Evolutionary conservation across 164 flowering plant genomes (phyloP).

Genomic region (Vitis vinifera): DNA sequence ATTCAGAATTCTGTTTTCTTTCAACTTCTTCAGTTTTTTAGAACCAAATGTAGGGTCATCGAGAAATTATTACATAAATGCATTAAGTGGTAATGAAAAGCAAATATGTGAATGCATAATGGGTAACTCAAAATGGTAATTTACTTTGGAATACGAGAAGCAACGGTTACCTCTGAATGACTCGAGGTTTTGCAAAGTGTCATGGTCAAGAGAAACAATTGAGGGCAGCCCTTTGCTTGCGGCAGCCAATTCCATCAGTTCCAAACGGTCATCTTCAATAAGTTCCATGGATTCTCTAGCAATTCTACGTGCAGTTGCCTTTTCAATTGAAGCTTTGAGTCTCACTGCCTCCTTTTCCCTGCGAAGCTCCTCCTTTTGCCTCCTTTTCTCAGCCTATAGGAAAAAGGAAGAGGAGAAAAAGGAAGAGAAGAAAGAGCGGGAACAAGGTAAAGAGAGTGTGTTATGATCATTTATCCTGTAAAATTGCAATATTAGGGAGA

Average conservation of each 20-base stretch:
- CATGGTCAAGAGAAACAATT: constrained; percentile 68
- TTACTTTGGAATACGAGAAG: neutral
- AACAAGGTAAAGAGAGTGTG: constrained; percentile 1
- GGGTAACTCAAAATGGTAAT: too few relatives aligned
- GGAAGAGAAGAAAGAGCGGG: neutral
- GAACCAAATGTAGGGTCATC: too few relatives aligned
- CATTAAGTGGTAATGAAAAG: too few relatives aligned
- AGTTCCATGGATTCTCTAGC: constrained; percentile 94
- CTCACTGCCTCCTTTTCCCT: constrained; percentile 81
- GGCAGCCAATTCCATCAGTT: constrained; percentile 94
- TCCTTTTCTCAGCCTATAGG: constrained; percentile 78
- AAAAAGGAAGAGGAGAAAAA: neutral
- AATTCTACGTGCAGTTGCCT: constrained; percentile 90
- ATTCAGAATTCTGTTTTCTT: too few relatives aligned
- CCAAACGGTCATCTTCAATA: constrained; percentile 94
- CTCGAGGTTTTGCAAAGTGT: constrained; percentile 71
- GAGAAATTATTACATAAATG: too few relatives aligned
- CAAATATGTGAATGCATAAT: too few relatives aligned
- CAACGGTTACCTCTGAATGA: constrained; percentile 59
- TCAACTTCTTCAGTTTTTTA: too few relatives aligned
- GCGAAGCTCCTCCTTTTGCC: constrained; percentile 86
- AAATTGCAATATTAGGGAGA: neutral
- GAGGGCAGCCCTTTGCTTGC: constrained; percentile 71
- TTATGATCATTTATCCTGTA: neutral
- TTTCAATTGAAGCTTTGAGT: constrained; percentile 82